phyloP scores from a whole-genome alignment of 805 yeast genomes.

The Metschnikowia rubicola region DNA sequence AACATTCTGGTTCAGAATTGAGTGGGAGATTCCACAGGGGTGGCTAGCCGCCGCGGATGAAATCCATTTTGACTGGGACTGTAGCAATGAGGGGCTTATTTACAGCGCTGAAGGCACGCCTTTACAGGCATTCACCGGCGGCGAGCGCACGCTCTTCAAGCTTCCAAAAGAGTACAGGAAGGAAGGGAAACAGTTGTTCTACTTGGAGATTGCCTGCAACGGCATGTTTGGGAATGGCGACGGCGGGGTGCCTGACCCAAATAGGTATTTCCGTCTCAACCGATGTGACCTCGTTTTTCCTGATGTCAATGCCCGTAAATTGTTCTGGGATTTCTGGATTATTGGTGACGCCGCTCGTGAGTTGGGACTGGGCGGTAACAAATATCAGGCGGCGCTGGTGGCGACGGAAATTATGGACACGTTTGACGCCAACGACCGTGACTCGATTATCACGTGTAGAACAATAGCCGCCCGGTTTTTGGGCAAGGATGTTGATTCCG shows the following conservation, averaged over 20 bases:
- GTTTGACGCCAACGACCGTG: constrained; percentile 69
- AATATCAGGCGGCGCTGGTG: constrained; percentile 75
- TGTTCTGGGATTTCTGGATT: constrained; percentile 81
- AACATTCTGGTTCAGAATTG: constrained; percentile 86
- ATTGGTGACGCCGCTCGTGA: constrained; percentile 91
- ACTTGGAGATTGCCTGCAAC: constrained; percentile 87
- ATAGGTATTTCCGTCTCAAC: constrained; percentile 63
- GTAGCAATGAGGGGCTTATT: constrained; percentile 80
- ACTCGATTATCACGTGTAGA: constrained; percentile 60
- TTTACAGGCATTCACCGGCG: constrained; percentile 82
- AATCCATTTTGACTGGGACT: constrained; percentile 78
- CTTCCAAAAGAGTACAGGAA: constrained; percentile 47
- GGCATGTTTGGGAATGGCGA: constrained; percentile 83
- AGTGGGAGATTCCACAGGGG: constrained; percentile 57
- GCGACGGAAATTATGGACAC: constrained; percentile 79
- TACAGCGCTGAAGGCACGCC: constrained; percentile 67
- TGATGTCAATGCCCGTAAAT: constrained; percentile 71
- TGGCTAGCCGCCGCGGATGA: constrained; percentile 49
- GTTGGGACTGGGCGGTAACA: constrained; percentile 63
- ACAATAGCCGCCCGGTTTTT: constrained; percentile 58
- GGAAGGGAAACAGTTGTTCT: constrained; percentile 59
- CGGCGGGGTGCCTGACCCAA: constrained; percentile 67
- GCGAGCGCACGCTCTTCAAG: constrained; percentile 72
- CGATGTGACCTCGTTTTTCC: constrained; percentile 80
- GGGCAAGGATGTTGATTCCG: constrained; percentile 63